phyloP scores from a whole-genome alignment of 2,329 filamentous ascomycete species.

The Berkeleyomyces rouxiae region DNA sequence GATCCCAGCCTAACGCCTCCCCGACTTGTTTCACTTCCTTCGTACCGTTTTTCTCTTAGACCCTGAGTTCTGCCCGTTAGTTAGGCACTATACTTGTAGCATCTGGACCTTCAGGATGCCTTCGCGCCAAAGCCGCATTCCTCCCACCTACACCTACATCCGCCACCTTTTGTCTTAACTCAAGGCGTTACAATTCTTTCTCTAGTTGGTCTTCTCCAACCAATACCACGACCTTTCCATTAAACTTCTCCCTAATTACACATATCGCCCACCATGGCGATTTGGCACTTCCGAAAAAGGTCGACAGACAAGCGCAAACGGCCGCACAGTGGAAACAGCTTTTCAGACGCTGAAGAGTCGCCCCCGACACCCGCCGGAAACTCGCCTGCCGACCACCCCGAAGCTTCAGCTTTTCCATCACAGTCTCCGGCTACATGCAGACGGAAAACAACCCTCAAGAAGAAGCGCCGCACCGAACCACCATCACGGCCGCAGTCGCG shows the following conservation, averaged over 20 bases:
- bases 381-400: constrained; percentile 22
- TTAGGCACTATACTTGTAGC: not conserved
- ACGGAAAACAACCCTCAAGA: constrained; percentile 20
- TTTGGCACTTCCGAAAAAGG: constrained; percentile 16
- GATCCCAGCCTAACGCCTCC: not conserved
- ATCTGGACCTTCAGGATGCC: constrained; percentile 4
- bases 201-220: not conserved
- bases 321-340: constrained; percentile 34
- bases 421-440: constrained; percentile 15
- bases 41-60: not conserved
- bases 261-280: constrained; percentile 12
- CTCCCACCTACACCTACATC: constrained; percentile 1
- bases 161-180: not conserved
- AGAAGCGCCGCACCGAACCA: constrained; percentile 30
- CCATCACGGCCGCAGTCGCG: constrained; percentile 24
- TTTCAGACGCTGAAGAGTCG: constrained; percentile 33
- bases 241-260: not conserved
- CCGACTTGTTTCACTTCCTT: not conserved
- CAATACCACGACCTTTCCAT: not conserved
- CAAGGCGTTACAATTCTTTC: not conserved
- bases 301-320: constrained; percentile 37
- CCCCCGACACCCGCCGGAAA: constrained; percentile 18
- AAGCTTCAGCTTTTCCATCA: constrained; percentile 16
- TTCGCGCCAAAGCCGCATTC: constrained; percentile 8
- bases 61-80: not conserved